phyloP scores from a whole-genome alignment of 2,329 filamentous ascomycete species.

The Arthroderma uncinatum region DNA sequence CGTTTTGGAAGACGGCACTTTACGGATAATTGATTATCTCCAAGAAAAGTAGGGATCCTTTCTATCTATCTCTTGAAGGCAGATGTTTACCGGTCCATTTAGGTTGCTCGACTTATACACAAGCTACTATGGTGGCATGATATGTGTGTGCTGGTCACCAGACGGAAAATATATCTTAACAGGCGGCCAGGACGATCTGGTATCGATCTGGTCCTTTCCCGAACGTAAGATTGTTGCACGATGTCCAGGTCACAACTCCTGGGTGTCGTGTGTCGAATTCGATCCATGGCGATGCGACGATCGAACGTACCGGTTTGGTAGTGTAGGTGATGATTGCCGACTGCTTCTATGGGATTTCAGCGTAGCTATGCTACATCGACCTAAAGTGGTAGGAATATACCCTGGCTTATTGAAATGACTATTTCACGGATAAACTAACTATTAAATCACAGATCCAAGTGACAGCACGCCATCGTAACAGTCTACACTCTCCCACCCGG shows the following conservation, averaged over 20 bases:
- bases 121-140: conserved; percentile 86
- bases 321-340: conserved; percentile 85
- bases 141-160: conserved; percentile 93
- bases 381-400: conserved; percentile 58
- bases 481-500: conserved; percentile 41
- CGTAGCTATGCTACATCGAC: conserved; percentile 87
- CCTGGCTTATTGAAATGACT: conserved; percentile 10
- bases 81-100: conserved; percentile 1
- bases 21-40: conserved; percentile 84
- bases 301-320: conserved; percentile 88
- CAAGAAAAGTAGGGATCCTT: conserved; percentile 63
- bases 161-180: conserved; percentile 94
- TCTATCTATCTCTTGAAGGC: conserved; percentile 2
- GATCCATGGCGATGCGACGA: conserved; percentile 97
- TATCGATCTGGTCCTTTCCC: conserved; percentile 86
- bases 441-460: conserved; percentile 23
- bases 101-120: conserved; percentile 79
- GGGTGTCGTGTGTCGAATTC: conserved; percentile 87
- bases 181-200: conserved; percentile 87
- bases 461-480: conserved; percentile 30
- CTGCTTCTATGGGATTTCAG: conserved; percentile 95
- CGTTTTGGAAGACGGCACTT: conserved; percentile 79
- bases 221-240: conserved; percentile 78
- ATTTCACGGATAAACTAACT: neutral
- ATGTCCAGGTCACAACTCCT: conserved; percentile 90